Conservation (phyloP, 169 alveolate species). For the Plasmodium yoelii region DNA sequence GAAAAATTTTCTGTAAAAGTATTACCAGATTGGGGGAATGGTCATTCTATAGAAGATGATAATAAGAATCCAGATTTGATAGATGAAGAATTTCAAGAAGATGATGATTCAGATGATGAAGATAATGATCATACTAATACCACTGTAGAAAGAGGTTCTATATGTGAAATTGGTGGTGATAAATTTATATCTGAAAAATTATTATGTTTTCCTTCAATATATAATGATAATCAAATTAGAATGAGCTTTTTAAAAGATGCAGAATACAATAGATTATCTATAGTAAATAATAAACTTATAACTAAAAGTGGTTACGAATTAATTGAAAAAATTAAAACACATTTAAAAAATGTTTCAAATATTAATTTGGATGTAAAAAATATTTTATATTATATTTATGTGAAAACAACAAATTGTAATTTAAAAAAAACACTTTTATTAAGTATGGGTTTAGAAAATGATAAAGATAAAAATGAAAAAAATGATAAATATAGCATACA, state of each 20-base stretch:
- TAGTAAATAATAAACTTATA: not conserved
- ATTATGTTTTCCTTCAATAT: conserved; percentile 30
- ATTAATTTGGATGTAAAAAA: conserved; percentile 25
- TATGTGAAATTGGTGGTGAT: conserved; percentile 6
- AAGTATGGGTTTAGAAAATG: not conserved
- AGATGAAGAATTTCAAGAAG: not conserved
- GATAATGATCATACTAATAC: not conserved
- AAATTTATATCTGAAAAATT: conserved; percentile 16
- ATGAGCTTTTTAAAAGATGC: conserved; percentile 24
- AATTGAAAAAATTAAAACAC: conserved; percentile 13
- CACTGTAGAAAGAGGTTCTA: not conserved
- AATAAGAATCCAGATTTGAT: not conserved
- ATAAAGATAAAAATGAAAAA: conserved; percentile 4
- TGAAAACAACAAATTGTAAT: conserved; percentile 32
- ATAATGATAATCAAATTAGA: conserved; percentile 12
- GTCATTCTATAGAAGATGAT: not conserved
- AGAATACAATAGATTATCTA: conserved; percentile 22
- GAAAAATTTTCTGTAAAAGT: conserved; percentile 17
- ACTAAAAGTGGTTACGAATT: not conserved
- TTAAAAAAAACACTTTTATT: conserved; percentile 2
- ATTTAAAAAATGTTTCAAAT: conserved; percentile 13
- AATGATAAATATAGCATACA: not conserved
- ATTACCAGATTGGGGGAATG: not conserved
- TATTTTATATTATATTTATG: conserved; percentile 27
- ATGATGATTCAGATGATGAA: conserved; percentile 2